phyloP scores from a whole-genome alignment of 441 rosid species.

The Mallotus japonicus region DNA sequence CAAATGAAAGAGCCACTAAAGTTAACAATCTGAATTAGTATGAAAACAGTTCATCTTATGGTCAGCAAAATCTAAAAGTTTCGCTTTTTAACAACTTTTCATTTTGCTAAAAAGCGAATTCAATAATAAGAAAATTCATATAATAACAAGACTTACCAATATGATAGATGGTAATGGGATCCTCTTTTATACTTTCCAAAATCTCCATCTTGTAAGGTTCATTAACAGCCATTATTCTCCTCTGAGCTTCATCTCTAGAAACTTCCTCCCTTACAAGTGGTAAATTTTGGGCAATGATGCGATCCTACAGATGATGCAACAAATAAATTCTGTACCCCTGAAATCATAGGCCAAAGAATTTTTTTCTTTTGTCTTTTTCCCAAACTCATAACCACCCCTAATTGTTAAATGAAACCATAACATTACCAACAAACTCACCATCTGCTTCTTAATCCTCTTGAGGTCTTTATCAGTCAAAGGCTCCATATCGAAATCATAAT shows the following conservation, averaged over 20 bases:
- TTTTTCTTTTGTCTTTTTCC: conserved; percentile 10
- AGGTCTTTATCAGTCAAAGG: conserved; percentile 84
- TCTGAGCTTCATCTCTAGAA: conserved; percentile 76
- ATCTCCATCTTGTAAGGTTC: conserved; percentile 97
- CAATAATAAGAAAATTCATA: neutral
- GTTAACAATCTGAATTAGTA: neutral
- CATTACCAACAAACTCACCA: conserved; percentile 54
- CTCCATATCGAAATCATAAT: conserved; percentile 90
- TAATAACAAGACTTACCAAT: conserved; percentile 49
- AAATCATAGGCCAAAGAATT: conserved; percentile 38
- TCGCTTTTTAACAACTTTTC: neutral
- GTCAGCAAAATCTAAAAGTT: neutral
- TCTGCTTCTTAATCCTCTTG: conserved; percentile 90
- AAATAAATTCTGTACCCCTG: conserved; percentile 44
- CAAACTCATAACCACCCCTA: conserved; percentile 22
- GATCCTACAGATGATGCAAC: conserved; percentile 69
- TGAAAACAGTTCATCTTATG: neutral
- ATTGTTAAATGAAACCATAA: neutral
- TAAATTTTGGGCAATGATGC: conserved; percentile 75
- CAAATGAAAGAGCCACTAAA: neutral
- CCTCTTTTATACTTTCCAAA: conserved; percentile 76
- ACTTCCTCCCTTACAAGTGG: conserved; percentile 87
- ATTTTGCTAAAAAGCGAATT: neutral
- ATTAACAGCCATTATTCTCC: conserved; percentile 64
- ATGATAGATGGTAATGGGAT: conserved; percentile 82